These are phyloP conservation scores for Evansstolkia leycettana DNA, from an alignment of 495 filamentous ascomycete species.

Conservation along the genomic window DNA sequence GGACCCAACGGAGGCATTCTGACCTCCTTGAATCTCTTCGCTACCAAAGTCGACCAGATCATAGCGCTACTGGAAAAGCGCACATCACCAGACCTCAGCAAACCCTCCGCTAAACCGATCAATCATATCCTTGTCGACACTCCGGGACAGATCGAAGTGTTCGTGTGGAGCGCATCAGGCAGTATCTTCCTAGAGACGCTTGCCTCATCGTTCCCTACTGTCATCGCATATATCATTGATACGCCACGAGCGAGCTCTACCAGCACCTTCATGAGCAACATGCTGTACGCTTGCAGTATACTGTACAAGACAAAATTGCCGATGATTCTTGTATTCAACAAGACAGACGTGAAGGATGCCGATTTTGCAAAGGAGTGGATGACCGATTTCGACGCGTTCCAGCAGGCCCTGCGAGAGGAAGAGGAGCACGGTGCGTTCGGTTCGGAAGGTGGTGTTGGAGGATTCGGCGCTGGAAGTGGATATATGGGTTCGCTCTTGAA, in stretches of 20 bases:
- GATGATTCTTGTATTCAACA: constrained; percentile 98
- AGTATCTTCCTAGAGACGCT: constrained; percentile 88
- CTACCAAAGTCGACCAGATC: constrained; percentile 95
- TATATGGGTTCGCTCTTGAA: constrained; percentile 97
- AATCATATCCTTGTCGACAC: constrained; percentile 87
- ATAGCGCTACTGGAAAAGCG: constrained; percentile 82
- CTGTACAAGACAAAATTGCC: constrained; percentile 96
- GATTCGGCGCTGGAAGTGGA: constrained; percentile 62
- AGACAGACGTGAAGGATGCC: constrained; percentile 88
- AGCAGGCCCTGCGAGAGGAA: constrained; percentile 67
- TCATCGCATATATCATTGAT: constrained; percentile 95
- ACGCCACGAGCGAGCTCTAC: constrained; percentile 87
- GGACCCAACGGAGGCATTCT: constrained; percentile 97
- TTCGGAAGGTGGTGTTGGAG: constrained; percentile 49
- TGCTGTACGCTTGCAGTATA: constrained; percentile 97
- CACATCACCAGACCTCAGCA: constrained; percentile 47
- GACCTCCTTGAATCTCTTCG: constrained; percentile 90
- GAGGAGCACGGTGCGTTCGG: constrained; percentile 70
- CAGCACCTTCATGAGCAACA: constrained; percentile 97
- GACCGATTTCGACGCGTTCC: constrained; percentile 96
- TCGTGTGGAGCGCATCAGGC: constrained; percentile 92
- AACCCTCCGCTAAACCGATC: constrained; percentile 50
- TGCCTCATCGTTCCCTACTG: constrained; percentile 86
- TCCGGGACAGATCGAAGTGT: constrained; percentile 95
- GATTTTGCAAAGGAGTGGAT: constrained; percentile 97